These are phyloP conservation scores for Salix exigua DNA, from an alignment of 345 rosid genomes.

Conservation along the genomic window DNA sequence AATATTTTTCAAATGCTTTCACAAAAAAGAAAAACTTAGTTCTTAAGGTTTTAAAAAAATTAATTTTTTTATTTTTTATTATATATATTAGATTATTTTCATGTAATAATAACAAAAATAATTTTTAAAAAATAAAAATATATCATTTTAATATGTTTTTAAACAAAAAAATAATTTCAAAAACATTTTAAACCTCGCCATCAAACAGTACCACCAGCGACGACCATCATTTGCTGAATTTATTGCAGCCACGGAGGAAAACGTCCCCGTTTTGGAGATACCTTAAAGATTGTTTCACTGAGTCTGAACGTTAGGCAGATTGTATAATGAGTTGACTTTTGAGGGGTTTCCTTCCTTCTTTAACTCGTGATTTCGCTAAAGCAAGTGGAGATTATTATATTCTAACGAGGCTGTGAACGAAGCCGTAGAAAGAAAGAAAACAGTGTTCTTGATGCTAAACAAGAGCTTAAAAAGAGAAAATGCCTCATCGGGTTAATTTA, in stretches of 20 bases:
- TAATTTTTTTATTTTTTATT: no score
- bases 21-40: no score
- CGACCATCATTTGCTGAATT: neutral
- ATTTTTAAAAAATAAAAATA: no score
- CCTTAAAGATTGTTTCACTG: neutral
- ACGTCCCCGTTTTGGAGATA: no score
- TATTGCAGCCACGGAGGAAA: neutral
- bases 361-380: neutral
- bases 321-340: neutral
- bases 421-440: neutral
- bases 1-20: no score
- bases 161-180: no score
- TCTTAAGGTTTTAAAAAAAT: neutral
- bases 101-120: no score
- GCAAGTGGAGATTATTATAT: neutral
- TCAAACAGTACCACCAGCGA: no score
- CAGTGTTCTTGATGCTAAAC: no score
- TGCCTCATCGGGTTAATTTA: neutral
- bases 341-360: neutral
- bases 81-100: no score
- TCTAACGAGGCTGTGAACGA: neutral
- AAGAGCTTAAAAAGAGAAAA: neutral
- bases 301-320: neutral
- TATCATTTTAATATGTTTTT: no score
- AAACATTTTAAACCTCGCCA: no score